Evolutionary conservation across 495 filamentous ascomycete genomes (phyloP).

Genomic region (Aspergillus nidulans): DNA sequence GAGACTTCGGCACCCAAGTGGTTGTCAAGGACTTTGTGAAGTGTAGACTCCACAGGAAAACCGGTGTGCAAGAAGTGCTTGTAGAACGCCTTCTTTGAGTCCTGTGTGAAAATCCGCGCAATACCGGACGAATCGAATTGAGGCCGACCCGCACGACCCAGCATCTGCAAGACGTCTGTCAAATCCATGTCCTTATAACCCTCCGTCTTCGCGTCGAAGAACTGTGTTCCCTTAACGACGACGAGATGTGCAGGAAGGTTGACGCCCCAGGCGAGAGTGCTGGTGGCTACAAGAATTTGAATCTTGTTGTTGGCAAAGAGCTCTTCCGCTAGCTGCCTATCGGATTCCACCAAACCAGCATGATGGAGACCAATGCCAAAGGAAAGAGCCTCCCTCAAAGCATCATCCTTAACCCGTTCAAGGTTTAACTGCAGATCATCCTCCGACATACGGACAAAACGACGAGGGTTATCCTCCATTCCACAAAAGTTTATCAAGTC

Average conservation of each 20-base stretch:
- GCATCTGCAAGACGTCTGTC: conserved; percentile 97
- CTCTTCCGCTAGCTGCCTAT: conserved; percentile 86
- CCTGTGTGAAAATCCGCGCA: conserved; percentile 94
- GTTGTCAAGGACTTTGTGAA: conserved; percentile 96
- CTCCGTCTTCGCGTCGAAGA: conserved; percentile 96
- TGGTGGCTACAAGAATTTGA: conserved; percentile 93
- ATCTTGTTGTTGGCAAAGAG: conserved; percentile 98
- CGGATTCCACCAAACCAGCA: conserved; percentile 91
- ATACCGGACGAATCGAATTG: conserved; percentile 96
- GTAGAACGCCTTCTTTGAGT: conserved; percentile 98
- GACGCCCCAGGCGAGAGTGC: conserved; percentile 96
- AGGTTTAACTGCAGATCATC: conserved; percentile 87
- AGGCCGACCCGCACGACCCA: conserved; percentile 90
- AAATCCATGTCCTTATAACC: conserved; percentile 99
- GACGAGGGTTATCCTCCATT: conserved; percentile 94
- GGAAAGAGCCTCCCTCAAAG: conserved; percentile 81
- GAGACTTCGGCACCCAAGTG: conserved; percentile 95
- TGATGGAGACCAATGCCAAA: conserved; percentile 98
- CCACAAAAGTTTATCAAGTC: conserved; percentile 96
- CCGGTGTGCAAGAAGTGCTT: conserved; percentile 99
- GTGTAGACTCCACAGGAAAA: conserved; percentile 92
- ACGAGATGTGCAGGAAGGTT: conserved; percentile 97
- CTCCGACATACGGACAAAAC: conserved; percentile 90
- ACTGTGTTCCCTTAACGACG: conserved; percentile 97
- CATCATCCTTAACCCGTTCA: conserved; percentile 82